Evolutionary conservation across 179 eudicot genomes (phyloP), one percentile per base, ranked within the genome.

Genomic region (Corrigiola litoralis): DNA sequence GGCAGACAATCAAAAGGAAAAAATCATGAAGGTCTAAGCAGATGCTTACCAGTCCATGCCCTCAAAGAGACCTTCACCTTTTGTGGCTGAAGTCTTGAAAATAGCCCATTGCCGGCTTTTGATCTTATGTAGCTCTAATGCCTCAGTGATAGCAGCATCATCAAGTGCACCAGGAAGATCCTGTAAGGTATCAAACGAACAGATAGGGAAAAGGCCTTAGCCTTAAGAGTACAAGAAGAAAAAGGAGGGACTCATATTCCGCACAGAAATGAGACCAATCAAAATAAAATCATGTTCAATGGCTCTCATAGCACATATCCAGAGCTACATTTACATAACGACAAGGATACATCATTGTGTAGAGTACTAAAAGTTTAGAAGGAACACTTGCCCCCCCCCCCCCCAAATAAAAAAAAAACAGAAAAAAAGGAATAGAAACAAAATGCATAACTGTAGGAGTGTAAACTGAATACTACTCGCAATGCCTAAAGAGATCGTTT

Each of bases 111-210:
- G 96, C 18, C 96, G 87, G 70, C 76, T 95, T 76, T 92, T 95
- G 40, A 91, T 91, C 87, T 88, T 95, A 90, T 92, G 99, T 78
- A 95, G 70, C 83, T 88, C 97, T 66, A 95, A 69, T 71, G 95
- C 81, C 77, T 95, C 99, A 0, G 97, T 91, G 12, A 95, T 84
- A 20, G 92, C 84, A 75, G 97, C 96, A 84, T 84, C 96, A 75
- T 95, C 96, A 10, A 95, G 87, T 40, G 99, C 99, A 70, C 99
- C 97, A 16, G 95, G 97, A 79, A 92, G 95, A 85, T 95, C 99
- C 99, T 95, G 69, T 20, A 46, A 7, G 13, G 10, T 5, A 69
- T n/a, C 55, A 2, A n/a, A 6, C 34, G 23, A 8, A 41, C 44
- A 47, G 20, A 34, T 12, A 37, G 7, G 28, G 16, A 24, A 17